Conservation (phyloP, 83 land plant genomes). For the Isoetes engelmannii region DNA sequence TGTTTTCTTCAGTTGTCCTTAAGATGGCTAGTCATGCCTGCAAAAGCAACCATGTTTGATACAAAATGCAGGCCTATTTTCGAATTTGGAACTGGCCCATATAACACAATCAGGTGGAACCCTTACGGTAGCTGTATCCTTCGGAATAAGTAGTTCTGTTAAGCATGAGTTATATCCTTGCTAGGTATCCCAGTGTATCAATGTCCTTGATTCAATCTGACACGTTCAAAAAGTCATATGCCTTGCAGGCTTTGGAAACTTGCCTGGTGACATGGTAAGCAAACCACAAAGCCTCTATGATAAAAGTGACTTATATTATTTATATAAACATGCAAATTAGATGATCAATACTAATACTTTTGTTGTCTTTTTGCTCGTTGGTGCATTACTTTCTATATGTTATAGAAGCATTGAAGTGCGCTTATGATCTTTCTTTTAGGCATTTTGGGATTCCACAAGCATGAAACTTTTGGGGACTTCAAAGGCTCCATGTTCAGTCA, state of each 20-base stretch:
- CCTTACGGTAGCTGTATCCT: slow-evolving; percentile 99
- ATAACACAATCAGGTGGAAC: slow-evolving; percentile 93
- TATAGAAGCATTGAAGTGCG: not conserved
- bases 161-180: not conserved
- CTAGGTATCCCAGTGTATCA: too few relatives aligned
- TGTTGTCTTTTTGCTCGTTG: too few relatives aligned
- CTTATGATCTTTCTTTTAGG: slow-evolving; percentile 27
- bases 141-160: slow-evolving; percentile 6
- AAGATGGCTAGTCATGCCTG: slow-evolving; percentile 79
- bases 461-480: slow-evolving; percentile 61
- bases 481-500: slow-evolving; percentile 84
- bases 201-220: not conserved
- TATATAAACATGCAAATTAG: too few relatives aligned
- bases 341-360: too few relatives aligned
- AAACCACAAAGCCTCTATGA: slow-evolving; percentile 5
- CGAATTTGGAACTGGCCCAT: slow-evolving; percentile 90
- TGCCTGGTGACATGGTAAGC: slow-evolving; percentile 97
- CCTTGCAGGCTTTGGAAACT: slow-evolving; percentile 94
- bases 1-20: slow-evolving; percentile 20
- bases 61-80: slow-evolving; percentile 71
- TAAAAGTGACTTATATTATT: slow-evolving; percentile 5
- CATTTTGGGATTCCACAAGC: slow-evolving; percentile 76
- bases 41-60: slow-evolving; percentile 81
- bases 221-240: slow-evolving; percentile 56
- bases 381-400: not conserved